Evolutionary conservation across 2,329 filamentous ascomycete genomes (phyloP).

Genomic region (Xylaria sp.): DNA sequence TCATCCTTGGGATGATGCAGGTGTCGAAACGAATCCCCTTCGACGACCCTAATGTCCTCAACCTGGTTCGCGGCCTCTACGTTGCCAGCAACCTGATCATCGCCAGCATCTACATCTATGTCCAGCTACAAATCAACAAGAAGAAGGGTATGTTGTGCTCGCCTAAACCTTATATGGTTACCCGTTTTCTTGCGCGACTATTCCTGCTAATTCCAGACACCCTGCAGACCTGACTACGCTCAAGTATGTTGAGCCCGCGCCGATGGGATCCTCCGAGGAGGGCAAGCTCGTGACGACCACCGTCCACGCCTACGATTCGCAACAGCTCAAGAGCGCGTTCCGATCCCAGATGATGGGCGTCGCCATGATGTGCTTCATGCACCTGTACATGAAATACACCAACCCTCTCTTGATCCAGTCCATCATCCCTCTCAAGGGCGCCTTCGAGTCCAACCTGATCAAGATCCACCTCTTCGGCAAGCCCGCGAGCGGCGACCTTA

Average conservation of each 20-base stretch:
- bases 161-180: neutral
- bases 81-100: constrained; percentile 77
- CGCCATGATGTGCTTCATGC: constrained; percentile 98
- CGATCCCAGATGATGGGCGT: constrained; percentile 94
- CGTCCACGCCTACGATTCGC: constrained; percentile 89
- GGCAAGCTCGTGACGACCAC: constrained; percentile 96
- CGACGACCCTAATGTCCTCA: constrained; percentile 72
- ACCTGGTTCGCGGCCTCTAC: constrained; percentile 58
- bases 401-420: constrained; percentile 98
- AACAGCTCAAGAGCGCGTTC: constrained; percentile 82
- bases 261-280: constrained; percentile 92
- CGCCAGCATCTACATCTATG: constrained; percentile 79
- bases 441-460: constrained; percentile 91
- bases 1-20: constrained; percentile 98
- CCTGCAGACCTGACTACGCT: constrained; percentile 86
- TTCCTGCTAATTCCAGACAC: neutral
- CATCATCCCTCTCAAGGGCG: constrained; percentile 96
- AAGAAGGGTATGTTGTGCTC: constrained; percentile 81
- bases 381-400: constrained; percentile 99
- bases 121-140: constrained; percentile 83
- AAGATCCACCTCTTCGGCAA: constrained; percentile 93
- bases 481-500: constrained; percentile 85
- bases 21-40: constrained; percentile 94
- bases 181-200: neutral
- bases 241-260: constrained; percentile 96